These are phyloP conservation scores for Gonium pectorale DNA, from an alignment of 139 green algal genomes.

Conservation along the genomic window DNA sequence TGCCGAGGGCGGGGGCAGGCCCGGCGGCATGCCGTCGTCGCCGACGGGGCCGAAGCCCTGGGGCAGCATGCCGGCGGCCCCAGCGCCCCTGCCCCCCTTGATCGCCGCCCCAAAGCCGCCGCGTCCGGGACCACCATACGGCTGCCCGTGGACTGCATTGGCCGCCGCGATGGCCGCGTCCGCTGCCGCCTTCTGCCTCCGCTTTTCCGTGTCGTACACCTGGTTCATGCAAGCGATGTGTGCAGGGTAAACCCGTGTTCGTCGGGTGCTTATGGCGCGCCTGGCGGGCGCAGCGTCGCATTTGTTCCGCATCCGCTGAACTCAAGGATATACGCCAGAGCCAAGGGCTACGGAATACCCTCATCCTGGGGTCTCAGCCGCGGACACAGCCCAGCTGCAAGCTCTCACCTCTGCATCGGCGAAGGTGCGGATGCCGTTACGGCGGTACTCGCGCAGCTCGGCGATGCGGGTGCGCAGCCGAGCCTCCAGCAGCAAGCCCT, in stretches of 20 bases:
- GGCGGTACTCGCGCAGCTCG: slow-evolving; percentile 85
- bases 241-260: neutral
- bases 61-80: neutral
- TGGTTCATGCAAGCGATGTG: neutral
- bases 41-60: neutral
- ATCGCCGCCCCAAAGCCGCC: neutral
- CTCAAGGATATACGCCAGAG: too few relatives aligned
- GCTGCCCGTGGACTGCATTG: slow-evolving; percentile 4
- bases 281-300: too few relatives aligned
- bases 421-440: slow-evolving; percentile 78
- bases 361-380: too few relatives aligned
- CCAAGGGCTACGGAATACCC: too few relatives aligned
- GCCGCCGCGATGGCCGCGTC: slow-evolving; percentile 22
- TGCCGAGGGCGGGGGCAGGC: neutral
- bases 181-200: slow-evolving; percentile 29
- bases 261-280: too few relatives aligned
- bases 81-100: neutral
- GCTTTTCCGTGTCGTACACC: slow-evolving; percentile 70
- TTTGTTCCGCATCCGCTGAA: too few relatives aligned
- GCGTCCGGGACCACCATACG: neutral
- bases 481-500: slow-evolving; percentile 86
- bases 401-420: slow-evolving; percentile 72
- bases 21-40: neutral
- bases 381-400: too few relatives aligned
- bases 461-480: slow-evolving; percentile 80